A percentile compares a stretch with the other conserved stretches of the same genome.
Evolutionary conservation across 768 basidiomycete species (phyloP).

Genomic region (Naematelia aurantialba): DNA sequence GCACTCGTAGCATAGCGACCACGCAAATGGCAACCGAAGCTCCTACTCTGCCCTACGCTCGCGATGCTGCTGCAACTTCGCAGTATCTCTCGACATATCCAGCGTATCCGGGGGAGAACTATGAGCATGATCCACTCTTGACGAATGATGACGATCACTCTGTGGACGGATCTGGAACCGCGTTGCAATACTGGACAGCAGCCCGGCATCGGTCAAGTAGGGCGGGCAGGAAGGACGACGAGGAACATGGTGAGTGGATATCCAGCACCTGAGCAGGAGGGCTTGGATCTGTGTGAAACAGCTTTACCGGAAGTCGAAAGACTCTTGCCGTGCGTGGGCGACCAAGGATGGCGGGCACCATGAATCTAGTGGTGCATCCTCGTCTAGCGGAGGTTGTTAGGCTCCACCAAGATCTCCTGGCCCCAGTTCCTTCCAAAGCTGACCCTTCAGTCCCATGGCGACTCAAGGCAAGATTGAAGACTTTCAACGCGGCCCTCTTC

Average conservation of each 20-base stretch:
- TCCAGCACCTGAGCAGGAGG: too few relatives aligned
- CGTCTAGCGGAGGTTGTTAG: too few relatives aligned
- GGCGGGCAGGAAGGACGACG: constrained; percentile 64
- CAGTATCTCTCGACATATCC: constrained; percentile 35
- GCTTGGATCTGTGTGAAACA: too few relatives aligned
- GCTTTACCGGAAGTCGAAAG: too few relatives aligned
- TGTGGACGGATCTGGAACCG: constrained; percentile 21
- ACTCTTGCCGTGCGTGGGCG: too few relatives aligned
- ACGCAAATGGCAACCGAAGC: constrained; percentile 12
- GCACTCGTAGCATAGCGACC: neutral
- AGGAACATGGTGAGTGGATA: constrained; percentile 30
- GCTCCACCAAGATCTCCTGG: too few relatives aligned
- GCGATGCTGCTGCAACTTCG: constrained; percentile 44
- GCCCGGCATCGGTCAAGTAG: constrained; percentile 84
- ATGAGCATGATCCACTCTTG: neutral
- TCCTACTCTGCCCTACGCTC: constrained; percentile 39
- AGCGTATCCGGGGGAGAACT: constrained; percentile 8
- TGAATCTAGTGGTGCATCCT: too few relatives aligned
- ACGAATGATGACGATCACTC: constrained; percentile 5
- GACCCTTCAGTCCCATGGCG: constrained; percentile 62
- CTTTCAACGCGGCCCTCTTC: constrained; percentile 74
- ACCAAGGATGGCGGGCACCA: neutral
- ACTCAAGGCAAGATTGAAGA: constrained; percentile 81
- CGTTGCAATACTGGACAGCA: constrained; percentile 49
- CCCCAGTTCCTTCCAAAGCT: too few relatives aligned